These are phyloP conservation scores for Penicillium atrosanguineum DNA, from an alignment of 495 filamentous ascomycete genomes.

Conservation along the genomic window DNA sequence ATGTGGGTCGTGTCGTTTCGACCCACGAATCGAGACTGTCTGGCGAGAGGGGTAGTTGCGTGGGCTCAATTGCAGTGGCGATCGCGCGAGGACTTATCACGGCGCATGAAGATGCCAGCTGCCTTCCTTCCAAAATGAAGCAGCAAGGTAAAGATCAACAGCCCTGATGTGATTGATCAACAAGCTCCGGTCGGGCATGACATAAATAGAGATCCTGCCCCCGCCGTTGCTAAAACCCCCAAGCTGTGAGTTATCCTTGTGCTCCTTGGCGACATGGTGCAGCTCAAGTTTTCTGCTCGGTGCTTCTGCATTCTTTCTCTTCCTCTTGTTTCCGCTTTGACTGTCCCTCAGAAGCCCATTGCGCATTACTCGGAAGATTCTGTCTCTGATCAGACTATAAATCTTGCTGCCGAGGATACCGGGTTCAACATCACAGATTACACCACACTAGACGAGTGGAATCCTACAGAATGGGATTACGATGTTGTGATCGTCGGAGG, in stretches of 20 bases:
- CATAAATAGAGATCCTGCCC: not conserved
- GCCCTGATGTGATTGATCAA: not conserved
- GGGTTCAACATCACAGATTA: constrained; percentile 2
- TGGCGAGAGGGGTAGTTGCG: not conserved
- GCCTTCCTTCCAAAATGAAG: not conserved
- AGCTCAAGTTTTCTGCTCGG: not conserved
- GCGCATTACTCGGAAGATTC: not conserved
- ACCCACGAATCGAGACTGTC: not conserved
- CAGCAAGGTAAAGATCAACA: not conserved
- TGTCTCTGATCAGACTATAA: not conserved
- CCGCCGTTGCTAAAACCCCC: not conserved
- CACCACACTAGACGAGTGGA: constrained; percentile 1
- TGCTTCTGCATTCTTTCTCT: not conserved
- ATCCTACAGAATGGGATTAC: constrained; percentile 6
- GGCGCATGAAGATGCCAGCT: not conserved
- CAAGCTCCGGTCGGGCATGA: not conserved
- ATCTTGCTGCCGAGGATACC: not conserved
- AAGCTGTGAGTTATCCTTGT: not conserved
- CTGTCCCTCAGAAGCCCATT: constrained; percentile 4
- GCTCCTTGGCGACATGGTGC: not conserved
- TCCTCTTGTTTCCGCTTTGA: constrained; percentile 2
- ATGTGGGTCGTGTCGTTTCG: not conserved
- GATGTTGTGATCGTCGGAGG: constrained; percentile 13
- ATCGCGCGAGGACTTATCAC: not conserved
- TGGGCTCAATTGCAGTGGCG: not conserved